These are phyloP conservation scores for Xylaria castorea DNA, from an alignment of 495 filamentous ascomycete species.

Conservation along the genomic window DNA sequence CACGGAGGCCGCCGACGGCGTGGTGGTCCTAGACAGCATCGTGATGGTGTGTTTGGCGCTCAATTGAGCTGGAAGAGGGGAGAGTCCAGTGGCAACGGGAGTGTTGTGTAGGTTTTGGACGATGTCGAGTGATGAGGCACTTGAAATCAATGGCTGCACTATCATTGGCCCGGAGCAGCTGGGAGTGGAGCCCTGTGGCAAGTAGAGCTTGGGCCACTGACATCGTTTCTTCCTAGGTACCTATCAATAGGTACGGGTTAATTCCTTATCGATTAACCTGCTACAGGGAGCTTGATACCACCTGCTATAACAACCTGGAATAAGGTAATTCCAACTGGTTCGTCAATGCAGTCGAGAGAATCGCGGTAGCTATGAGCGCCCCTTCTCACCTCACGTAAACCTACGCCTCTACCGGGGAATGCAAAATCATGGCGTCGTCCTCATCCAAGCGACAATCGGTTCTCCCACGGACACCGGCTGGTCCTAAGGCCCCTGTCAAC, in stretches of 20 bases:
- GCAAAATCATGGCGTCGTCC: constrained; percentile 38
- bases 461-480: constrained; percentile 51
- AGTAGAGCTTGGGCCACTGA: constrained; percentile 26
- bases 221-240: background rate
- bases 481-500: constrained; percentile 69
- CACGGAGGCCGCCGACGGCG: constrained; percentile 52
- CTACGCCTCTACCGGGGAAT: background rate
- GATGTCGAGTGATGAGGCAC: constrained; percentile 41
- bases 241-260: constrained; percentile 1
- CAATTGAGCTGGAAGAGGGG: constrained; percentile 52
- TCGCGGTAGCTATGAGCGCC: constrained; percentile 12
- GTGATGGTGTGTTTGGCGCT: constrained; percentile 45
- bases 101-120: constrained; percentile 26
- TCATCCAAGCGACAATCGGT: constrained; percentile 59
- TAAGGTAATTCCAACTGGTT: background rate
- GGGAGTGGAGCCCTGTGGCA: constrained; percentile 22
- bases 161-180: constrained; percentile 35
- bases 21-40: constrained; percentile 57
- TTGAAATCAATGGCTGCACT: constrained; percentile 38
- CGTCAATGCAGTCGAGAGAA: background rate
- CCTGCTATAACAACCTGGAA: too few species aligned
- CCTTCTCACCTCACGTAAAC: background rate
- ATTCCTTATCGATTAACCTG: background rate
- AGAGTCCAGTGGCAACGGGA: constrained; percentile 49
- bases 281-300: too few species aligned